Evolutionary conservation across 2,329 filamentous ascomycete genomes (phyloP), one percentile per base, ranked within the genome.

Genomic region (Fusarium redolens): DNA sequence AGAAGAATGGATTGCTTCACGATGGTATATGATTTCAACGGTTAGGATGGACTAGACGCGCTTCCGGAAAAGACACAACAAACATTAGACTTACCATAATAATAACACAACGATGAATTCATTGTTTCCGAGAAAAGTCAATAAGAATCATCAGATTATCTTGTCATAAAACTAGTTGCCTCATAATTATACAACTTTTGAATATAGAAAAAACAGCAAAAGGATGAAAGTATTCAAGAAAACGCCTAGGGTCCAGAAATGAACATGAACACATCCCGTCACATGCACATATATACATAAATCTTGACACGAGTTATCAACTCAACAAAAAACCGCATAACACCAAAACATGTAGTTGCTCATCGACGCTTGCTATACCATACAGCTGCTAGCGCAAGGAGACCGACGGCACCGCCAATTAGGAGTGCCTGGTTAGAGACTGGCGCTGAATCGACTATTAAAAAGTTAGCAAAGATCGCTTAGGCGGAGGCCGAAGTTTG

Each of bases 371-470:
- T 81, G 61, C 50, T 78, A 75, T 78, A 83, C 82, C 81, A 83
- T 41, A 82, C 50, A 28, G 80, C 82, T n/a, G 81, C 82, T 62
- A 84, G 74, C 10, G 83, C 83, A 37, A 77, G 78, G 14, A 79
- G 71, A n/a, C 82, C 83, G 50, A 84, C 64, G 22, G 81, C 69
- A 20, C 82, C 80, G 20, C 80, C 82, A 38, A 79, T 76, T 12
- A 81, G 71, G 52, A 83, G 61, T 18, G 79, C 74, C 30, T 77
- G 80, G 62, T 77, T 79, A 28, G 79, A 77, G 37, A 79, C 22
- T 17, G 75, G 55, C 12, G 78, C 63, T 51, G 84, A 82, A 37
- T 81, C 79, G 13, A 74, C 81, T 80, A 22, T 55, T 33, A 30
- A 45, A 30, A 7, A 25, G 57, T 81, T 77, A 81, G 76, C 60